Conservation (phyloP, 352 stramenopile species). For the Phytopythium delawarense region DNA sequence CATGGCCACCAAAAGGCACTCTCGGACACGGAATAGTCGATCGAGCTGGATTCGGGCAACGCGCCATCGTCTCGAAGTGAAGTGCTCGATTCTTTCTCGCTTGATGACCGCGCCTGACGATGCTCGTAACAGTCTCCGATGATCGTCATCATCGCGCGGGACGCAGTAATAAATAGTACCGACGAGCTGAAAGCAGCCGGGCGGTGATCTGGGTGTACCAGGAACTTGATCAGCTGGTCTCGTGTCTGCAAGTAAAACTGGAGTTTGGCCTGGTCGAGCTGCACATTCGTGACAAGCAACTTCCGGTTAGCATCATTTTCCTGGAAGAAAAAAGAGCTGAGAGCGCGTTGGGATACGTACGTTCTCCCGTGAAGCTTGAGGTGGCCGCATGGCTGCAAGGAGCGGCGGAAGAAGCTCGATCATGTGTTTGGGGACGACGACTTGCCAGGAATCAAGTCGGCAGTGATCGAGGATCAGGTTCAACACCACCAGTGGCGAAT, state of each 20-base stretch:
- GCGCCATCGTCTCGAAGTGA: constrained; percentile 53
- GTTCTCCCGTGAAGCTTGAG: constrained; percentile 34
- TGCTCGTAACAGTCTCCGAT: constrained; percentile 78
- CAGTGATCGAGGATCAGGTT: constrained; percentile 73
- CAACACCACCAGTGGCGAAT: constrained; percentile 58
- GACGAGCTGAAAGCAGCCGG: constrained; percentile 47
- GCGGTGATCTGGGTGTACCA: constrained; percentile 46
- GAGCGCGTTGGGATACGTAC: background rate
- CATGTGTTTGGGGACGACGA: constrained; percentile 80
- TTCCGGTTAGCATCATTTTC: background rate
- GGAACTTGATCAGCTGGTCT: constrained; percentile 43
- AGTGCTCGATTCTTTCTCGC: constrained; percentile 10
- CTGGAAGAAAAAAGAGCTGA: background rate
- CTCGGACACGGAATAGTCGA: constrained; percentile 72
- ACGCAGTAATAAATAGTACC: constrained; percentile 41
- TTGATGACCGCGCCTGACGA: constrained; percentile 19
- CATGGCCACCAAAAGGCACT: constrained; percentile 84
- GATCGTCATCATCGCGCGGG: constrained; percentile 63
- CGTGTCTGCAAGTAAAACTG: constrained; percentile 60
- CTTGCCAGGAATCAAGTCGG: constrained; percentile 51
- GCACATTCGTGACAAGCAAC: background rate
- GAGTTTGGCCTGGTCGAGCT: constrained; percentile 47
- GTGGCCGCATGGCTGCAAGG: constrained; percentile 62
- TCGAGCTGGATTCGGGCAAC: constrained; percentile 59
- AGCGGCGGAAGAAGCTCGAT: constrained; percentile 67